phyloP scores from a whole-genome alignment of 805 yeast genomes.

The Brettanomyces nanus region DNA sequence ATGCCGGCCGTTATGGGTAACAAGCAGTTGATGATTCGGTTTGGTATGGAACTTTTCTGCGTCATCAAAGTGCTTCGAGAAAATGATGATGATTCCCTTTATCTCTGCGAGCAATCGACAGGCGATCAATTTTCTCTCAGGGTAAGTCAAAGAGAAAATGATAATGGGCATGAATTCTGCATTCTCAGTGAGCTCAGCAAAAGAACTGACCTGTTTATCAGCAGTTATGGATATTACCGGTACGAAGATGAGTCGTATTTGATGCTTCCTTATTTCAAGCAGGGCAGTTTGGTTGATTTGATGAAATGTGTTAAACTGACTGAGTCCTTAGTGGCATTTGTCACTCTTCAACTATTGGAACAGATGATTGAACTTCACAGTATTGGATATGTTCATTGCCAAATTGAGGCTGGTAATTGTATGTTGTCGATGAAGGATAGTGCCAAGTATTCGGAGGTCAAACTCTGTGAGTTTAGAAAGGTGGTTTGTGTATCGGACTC shows the following conservation, averaged over 20 bases:
- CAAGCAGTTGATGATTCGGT: slow-evolving; percentile 35
- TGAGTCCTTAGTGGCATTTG: slow-evolving; percentile 54
- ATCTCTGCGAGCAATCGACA: slow-evolving; percentile 52
- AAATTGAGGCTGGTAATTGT: slow-evolving; percentile 78
- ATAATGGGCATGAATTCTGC: slow-evolving; percentile 76
- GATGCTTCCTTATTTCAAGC: slow-evolving; percentile 52
- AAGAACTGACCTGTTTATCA: slow-evolving; percentile 29
- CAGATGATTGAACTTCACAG: slow-evolving; percentile 55
- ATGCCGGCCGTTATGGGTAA: slow-evolving; percentile 23
- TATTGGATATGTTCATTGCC: slow-evolving; percentile 71
- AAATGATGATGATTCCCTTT: slow-evolving; percentile 83
- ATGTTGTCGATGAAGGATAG: slow-evolving; percentile 49
- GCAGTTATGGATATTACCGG: slow-evolving; percentile 42
- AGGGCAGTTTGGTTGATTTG: slow-evolving; percentile 64
- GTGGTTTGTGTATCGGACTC: too few relatives aligned
- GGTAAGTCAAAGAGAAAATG: slow-evolving; percentile 46
- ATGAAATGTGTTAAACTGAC: slow-evolving; percentile 29
- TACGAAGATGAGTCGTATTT: slow-evolving; percentile 65
- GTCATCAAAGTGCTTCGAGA: slow-evolving; percentile 44
- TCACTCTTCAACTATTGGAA: slow-evolving; percentile 57
- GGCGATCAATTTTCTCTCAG: slow-evolving; percentile 62
- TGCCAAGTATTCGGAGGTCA: too few relatives aligned
- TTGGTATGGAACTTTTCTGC: slow-evolving; percentile 36
- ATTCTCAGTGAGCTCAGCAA: slow-evolving; percentile 50
- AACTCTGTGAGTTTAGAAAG: too few relatives aligned